Conservation (phyloP, 2,329 filamentous ascomycete species). For the Apiospora koreana region DNA sequence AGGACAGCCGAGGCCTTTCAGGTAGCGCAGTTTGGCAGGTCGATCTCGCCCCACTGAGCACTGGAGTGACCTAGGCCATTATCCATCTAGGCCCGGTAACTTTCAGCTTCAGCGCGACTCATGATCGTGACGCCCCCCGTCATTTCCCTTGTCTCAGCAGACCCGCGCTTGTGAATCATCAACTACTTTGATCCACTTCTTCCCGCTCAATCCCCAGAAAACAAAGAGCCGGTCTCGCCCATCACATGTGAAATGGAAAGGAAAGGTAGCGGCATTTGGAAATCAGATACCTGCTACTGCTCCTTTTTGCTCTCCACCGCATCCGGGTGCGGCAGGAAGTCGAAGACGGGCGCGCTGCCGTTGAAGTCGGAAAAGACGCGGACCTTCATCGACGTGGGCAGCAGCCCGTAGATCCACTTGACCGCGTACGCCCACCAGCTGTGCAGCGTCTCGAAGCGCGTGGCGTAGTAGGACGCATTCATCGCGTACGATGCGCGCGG, state of each 20-base stretch:
- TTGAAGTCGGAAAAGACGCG: not conserved
- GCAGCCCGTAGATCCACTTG: not conserved
- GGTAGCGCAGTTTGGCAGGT: not conserved
- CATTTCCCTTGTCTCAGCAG: not conserved
- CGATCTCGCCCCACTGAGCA: not conserved
- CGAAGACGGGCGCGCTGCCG: not conserved
- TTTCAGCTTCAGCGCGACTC: not conserved
- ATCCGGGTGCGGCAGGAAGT: not conserved
- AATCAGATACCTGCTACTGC: not conserved
- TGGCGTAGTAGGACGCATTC: conserved; percentile 22
- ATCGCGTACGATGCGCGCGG: conserved; percentile 21
- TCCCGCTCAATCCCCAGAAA: not conserved
- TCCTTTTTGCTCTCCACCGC: not conserved
- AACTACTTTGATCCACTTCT: not conserved
- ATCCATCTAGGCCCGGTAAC: not conserved
- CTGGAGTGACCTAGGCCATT: no score
- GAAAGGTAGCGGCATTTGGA: not conserved
- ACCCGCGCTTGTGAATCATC: not conserved
- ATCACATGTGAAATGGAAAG: not conserved
- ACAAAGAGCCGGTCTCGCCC: not conserved
- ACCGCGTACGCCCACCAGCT: conserved; percentile 21
- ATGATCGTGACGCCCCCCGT: not conserved
- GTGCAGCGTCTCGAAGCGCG: conserved; percentile 27
- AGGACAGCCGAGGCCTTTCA: not conserved
- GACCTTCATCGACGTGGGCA: not conserved